phyloP scores from a whole-genome alignment of 164 flowering plant species.

The Euptelea pleiosperma region DNA sequence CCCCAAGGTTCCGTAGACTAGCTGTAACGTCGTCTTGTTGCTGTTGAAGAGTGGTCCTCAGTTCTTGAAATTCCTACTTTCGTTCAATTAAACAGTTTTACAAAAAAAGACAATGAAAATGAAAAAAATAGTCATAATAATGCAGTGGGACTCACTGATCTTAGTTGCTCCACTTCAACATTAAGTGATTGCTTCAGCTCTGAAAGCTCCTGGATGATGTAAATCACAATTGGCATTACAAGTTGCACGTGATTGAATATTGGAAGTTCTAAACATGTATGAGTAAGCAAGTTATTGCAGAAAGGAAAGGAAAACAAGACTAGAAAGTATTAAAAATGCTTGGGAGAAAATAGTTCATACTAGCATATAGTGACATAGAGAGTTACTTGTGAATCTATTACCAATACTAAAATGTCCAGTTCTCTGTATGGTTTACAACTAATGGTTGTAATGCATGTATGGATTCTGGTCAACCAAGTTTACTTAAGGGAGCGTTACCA shows the following conservation, averaged over 20 bases:
- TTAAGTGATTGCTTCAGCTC: slow-evolving; percentile 82
- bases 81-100: neutral
- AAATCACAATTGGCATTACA: neutral
- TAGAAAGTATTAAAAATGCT: slow-evolving; percentile 2
- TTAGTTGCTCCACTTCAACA: slow-evolving; percentile 82
- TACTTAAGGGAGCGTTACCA: too few species aligned
- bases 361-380: too few species aligned
- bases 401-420: too few species aligned
- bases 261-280: neutral
- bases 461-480: too few species aligned
- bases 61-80: slow-evolving; percentile 48
- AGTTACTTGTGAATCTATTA: too few species aligned
- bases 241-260: neutral
- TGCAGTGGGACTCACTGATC: slow-evolving; percentile 46
- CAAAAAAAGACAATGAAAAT: neutral
- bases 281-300: too few species aligned
- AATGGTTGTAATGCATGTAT: too few species aligned
- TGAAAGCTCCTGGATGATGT: slow-evolving; percentile 59
- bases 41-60: slow-evolving; percentile 78
- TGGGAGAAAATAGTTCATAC: neutral
- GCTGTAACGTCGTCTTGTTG: slow-evolving; percentile 86
- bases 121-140: neutral
- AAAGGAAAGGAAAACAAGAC: neutral
- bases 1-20: slow-evolving; percentile 49
- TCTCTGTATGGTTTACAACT: too few species aligned